Evolutionary conservation across 2,329 filamentous ascomycete species (phyloP).

Genomic region (Dothideomycetes sp.): DNA sequence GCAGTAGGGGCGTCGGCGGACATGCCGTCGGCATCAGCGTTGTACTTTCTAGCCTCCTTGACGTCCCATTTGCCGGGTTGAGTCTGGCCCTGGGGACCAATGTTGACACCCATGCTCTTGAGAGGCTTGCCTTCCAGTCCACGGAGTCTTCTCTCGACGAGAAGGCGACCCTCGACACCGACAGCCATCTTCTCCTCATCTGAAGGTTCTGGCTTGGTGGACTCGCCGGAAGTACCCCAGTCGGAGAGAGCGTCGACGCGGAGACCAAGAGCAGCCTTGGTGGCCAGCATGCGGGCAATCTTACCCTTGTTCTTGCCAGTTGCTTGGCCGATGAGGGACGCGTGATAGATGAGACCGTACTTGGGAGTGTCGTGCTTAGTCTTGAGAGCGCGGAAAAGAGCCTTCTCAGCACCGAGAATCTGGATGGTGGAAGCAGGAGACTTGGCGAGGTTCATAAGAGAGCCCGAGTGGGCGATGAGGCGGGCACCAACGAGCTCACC

Average conservation of each 20-base stretch:
- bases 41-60: conserved; percentile 90
- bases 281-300: conserved; percentile 90
- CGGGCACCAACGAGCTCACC: conserved; percentile 90
- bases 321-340: conserved; percentile 88
- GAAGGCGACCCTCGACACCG: conserved; percentile 60
- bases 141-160: conserved; percentile 65
- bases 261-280: conserved; percentile 85
- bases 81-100: conserved; percentile 61
- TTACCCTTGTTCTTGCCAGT: conserved; percentile 99
- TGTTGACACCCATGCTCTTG: conserved; percentile 61
- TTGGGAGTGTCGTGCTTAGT: conserved; percentile 99
- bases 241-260: conserved; percentile 84
- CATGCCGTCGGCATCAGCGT: conserved; percentile 82
- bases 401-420: conserved; percentile 97
- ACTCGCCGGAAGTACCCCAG: conserved; percentile 58
- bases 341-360: conserved; percentile 90
- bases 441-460: conserved; percentile 89
- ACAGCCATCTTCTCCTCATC: conserved; percentile 83
- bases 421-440: conserved; percentile 91
- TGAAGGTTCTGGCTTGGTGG: conserved; percentile 50
- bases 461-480: conserved; percentile 89
- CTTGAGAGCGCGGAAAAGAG: conserved; percentile 94
- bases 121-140: conserved; percentile 84
- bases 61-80: conserved; percentile 72
- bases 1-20: conserved; percentile 54